Evolutionary conservation across 176 grass and related monocot genomes (phyloP).

Genomic region (Aegilops speltoides): DNA sequence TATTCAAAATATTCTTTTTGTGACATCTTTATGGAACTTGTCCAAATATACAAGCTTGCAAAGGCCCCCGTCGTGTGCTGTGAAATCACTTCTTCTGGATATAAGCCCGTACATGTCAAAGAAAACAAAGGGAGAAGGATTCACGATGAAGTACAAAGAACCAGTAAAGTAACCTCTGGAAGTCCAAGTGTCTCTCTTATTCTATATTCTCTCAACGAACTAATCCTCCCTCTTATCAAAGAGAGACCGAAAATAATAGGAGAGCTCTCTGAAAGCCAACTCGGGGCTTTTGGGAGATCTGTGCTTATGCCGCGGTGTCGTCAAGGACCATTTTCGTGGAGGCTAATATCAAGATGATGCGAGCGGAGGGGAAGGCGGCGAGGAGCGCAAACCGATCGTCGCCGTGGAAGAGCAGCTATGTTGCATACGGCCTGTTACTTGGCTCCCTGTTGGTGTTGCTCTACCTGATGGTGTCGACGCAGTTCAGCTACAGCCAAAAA

Average conservation of each 20-base stretch:
- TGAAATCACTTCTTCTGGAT: too few species aligned
- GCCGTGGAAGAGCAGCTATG: slow-evolving; percentile 35
- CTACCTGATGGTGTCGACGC: slow-evolving; percentile 34
- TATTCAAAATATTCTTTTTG: too few species aligned
- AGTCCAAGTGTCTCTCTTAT: neutral
- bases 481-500: slow-evolving; percentile 33
- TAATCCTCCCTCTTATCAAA: neutral
- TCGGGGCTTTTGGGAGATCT: neutral
- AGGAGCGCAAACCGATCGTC: slow-evolving; percentile 18
- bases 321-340: neutral
- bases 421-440: slow-evolving; percentile 35
- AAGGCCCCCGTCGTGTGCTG: too few species aligned
- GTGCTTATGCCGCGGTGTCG: slow-evolving; percentile 22
- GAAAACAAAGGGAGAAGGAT: neutral
- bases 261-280: neutral
- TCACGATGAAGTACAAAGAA: neutral
- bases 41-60: too few species aligned
- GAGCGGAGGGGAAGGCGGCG: slow-evolving; percentile 20
- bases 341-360: slow-evolving; percentile 26
- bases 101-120: neutral
- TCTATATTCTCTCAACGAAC: neutral
- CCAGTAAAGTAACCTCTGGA: neutral
- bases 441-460: slow-evolving; percentile 39
- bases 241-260: neutral
- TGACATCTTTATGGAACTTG: too few species aligned